A percentile compares a stretch with the other conserved stretches of the same genome.
Conservation (phyloP, 306 rosid species). For the Arachis stenosperma region DNA sequence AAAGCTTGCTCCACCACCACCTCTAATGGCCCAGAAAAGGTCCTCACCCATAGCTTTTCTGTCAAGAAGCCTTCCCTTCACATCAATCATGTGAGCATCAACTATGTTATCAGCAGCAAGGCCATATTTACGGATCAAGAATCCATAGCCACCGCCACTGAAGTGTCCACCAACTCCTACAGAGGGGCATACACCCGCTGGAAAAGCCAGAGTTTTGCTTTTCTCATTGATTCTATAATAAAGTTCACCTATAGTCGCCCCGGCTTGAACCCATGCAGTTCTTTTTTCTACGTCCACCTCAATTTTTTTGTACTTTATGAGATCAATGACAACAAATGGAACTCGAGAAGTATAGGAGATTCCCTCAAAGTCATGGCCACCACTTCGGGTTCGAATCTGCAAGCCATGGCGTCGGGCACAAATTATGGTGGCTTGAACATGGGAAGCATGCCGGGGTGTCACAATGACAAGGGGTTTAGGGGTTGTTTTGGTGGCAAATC, state of each 20-base stretch:
- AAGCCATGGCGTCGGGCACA: conserved; percentile 57
- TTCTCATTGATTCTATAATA: conserved; percentile 21
- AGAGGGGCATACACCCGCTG: conserved; percentile 63
- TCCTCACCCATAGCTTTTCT: conserved; percentile 64
- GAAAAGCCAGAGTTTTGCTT: conserved; percentile 41
- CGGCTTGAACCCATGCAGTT: conserved; percentile 43
- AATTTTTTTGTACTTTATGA: conserved; percentile 54
- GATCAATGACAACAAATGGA: conserved; percentile 56
- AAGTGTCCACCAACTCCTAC: conserved; percentile 72
- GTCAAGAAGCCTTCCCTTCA: conserved; percentile 54
- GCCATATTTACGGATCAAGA: conserved; percentile 60
- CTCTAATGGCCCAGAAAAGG: conserved; percentile 75
- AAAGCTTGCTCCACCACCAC: conserved; percentile 72
- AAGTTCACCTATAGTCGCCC: conserved; percentile 43
- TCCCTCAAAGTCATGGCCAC: conserved; percentile 62
- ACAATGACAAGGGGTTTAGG: conserved; percentile 36
- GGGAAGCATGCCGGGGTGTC: conserved; percentile 45
- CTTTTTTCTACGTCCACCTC: conserved; percentile 40
- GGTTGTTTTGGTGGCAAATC: conserved; percentile 48
- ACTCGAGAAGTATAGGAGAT: conserved; percentile 54
- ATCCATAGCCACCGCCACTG: conserved; percentile 76
- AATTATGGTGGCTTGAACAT: conserved; percentile 55
- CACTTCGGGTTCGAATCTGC: conserved; percentile 61
- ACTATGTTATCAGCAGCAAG: conserved; percentile 59
- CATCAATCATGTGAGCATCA: conserved; percentile 63